Evolutionary conservation across 805 yeast species (phyloP).

Genomic region (Komagataella pseudopastoris): DNA sequence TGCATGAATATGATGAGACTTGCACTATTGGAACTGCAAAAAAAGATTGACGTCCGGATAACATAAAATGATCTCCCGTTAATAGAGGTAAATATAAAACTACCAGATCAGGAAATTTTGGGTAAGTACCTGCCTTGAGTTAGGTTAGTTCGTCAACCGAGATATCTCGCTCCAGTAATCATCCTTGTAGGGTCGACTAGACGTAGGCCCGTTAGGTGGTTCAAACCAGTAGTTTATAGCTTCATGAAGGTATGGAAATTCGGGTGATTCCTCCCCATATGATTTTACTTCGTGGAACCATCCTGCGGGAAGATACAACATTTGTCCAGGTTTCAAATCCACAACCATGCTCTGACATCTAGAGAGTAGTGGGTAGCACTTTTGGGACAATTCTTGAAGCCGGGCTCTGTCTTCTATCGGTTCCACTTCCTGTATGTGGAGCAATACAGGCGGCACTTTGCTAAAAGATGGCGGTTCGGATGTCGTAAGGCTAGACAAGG

Average conservation of each 20-base stretch:
- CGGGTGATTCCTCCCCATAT: constrained; percentile 23
- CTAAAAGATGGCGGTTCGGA: constrained; percentile 62
- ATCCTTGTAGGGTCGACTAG: constrained; percentile 28
- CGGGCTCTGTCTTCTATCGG: constrained; percentile 13
- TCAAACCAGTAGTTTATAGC: constrained; percentile 69
- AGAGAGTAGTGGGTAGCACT: constrained; percentile 34
- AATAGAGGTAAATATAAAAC: background rate
- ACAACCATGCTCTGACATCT: constrained; percentile 28
- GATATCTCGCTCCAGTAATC: constrained; percentile 29
- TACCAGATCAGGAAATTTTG: background rate
- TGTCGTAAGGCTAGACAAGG: background rate
- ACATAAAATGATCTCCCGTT: background rate
- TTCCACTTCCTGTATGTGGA: constrained; percentile 43
- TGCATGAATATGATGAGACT: background rate
- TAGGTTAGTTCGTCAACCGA: background rate
- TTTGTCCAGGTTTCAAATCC: constrained; percentile 44
- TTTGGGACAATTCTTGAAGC: constrained; percentile 22
- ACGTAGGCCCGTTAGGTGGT: constrained; percentile 35
- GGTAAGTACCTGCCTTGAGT: background rate
- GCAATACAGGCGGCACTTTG: constrained; percentile 43
- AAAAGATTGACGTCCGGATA: background rate
- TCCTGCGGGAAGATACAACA: constrained; percentile 62
- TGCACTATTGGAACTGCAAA: background rate
- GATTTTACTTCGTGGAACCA: constrained; percentile 79
- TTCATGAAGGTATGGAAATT: constrained; percentile 26